A percentile compares a stretch with the other conserved stretches of the same genome.
These are phyloP conservation scores for Ogataea hybrid DNA, from an alignment of 1,139 yeast species.

Conservation along the genomic window DNA sequence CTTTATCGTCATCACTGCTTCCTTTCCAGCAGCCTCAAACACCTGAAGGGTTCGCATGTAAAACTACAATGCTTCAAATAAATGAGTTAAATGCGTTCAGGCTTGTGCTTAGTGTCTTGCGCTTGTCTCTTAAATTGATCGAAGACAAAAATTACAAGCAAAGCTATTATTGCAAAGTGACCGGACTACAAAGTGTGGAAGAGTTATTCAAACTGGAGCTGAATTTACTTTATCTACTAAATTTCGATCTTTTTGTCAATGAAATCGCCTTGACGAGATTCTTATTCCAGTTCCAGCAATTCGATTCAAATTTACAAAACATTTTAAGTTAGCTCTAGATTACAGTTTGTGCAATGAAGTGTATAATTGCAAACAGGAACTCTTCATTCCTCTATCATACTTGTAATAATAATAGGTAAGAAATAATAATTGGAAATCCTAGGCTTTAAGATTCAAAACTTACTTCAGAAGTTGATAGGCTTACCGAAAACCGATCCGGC, in stretches of 20 bases:
- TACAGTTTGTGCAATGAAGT: too few relatives aligned
- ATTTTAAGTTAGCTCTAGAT: neutral
- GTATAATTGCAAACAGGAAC: too few relatives aligned
- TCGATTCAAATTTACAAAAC: slow-evolving; percentile 20
- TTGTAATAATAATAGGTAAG: neutral
- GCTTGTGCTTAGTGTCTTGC: slow-evolving; percentile 26
- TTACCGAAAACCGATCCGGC: slow-evolving; percentile 90
- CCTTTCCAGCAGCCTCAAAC: slow-evolving; percentile 15
- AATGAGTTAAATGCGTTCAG: slow-evolving; percentile 31
- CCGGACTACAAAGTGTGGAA: slow-evolving; percentile 30
- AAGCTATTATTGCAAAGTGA: slow-evolving; percentile 31
- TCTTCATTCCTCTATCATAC: neutral
- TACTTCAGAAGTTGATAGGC: slow-evolving; percentile 30
- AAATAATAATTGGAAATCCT: neutral
- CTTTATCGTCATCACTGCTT: slow-evolving; percentile 9
- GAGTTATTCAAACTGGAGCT: slow-evolving; percentile 32
- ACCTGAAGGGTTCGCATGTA: slow-evolving; percentile 1
- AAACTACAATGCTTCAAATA: slow-evolving; percentile 22
- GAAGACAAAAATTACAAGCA: slow-evolving; percentile 36
- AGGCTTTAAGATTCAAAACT: neutral
- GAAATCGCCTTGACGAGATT: slow-evolving; percentile 26
- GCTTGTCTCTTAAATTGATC: slow-evolving; percentile 31
- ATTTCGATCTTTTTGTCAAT: slow-evolving; percentile 32
- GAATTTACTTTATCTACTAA: slow-evolving; percentile 30
- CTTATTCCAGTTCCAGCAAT: slow-evolving; percentile 25